Conservation (phyloP, 208 protist species). For the Leishmania lainsoni region DNA sequence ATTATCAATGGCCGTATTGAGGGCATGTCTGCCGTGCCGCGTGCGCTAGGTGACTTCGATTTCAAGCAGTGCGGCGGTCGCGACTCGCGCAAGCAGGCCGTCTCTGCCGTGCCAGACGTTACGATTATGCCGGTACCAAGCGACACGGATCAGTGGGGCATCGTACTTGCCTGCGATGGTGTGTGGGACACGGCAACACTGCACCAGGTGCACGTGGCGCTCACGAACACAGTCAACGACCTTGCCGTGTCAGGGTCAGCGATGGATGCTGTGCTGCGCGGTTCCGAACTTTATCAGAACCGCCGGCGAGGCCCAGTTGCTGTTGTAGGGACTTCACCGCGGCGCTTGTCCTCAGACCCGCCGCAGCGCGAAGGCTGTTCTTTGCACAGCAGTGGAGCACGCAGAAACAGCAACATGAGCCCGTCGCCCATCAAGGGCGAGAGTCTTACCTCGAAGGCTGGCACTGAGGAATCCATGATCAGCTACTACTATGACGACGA, state of each 20-base stretch:
- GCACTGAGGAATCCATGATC: constrained; percentile 15
- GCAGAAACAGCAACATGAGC: not conserved
- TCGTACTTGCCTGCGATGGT: constrained; percentile 84
- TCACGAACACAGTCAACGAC: constrained; percentile 72
- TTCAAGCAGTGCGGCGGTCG: constrained; percentile 86
- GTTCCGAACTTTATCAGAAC: constrained; percentile 41
- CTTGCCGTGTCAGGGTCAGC: constrained; percentile 57
- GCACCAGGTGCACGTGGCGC: constrained; percentile 76
- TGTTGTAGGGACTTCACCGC: not conserved
- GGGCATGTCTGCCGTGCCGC: constrained; percentile 75
- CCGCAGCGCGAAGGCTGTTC: not conserved
- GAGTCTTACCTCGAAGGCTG: not conserved
- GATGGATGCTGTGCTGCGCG: constrained; percentile 51
- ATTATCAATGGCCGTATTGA: constrained; percentile 69
- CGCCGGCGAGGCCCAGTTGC: constrained; percentile 27
- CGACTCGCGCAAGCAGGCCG: constrained; percentile 63
- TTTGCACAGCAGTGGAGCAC: not conserved
- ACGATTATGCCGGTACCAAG: constrained; percentile 62
- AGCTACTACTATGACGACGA: constrained; percentile 16
- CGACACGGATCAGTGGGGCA: constrained; percentile 54
- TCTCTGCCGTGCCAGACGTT: constrained; percentile 65
- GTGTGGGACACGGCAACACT: constrained; percentile 82
- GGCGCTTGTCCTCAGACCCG: constrained; percentile 3
- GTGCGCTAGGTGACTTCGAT: constrained; percentile 85
- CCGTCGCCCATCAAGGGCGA: constrained; percentile 4